Evolutionary conservation across 176 grass and related monocot genomes (phyloP).

Genomic region (Aegilops bicornis): DNA sequence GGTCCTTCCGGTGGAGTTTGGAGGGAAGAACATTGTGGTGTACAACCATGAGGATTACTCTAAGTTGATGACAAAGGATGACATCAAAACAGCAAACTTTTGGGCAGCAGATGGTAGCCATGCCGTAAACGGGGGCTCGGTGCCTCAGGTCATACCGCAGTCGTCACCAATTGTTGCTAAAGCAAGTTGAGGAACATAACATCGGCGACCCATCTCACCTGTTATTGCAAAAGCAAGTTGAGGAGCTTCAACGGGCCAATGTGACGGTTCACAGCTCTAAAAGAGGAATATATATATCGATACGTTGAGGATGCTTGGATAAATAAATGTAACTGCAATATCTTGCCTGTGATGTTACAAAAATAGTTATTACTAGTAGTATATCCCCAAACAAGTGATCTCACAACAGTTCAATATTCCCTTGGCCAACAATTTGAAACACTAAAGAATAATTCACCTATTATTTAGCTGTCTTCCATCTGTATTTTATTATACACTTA

Average conservation of each 20-base stretch:
- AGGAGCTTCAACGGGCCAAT: background rate
- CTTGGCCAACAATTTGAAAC: background rate
- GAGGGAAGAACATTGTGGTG: conserved; percentile 53
- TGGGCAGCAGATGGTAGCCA: conserved; percentile 38
- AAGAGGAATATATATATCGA: background rate
- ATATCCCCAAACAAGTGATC: background rate
- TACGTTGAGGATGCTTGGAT: background rate
- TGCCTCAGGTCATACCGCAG: conserved; percentile 16
- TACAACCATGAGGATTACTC: conserved; percentile 85
- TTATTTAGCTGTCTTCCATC: background rate
- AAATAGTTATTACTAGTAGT: conserved; percentile 1
- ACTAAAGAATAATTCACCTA: background rate
- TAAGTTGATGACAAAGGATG: conserved; percentile 71
- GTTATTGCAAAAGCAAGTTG: background rate
- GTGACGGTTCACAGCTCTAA: background rate
- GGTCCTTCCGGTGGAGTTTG: conserved; percentile 77
- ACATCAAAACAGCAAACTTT: conserved; percentile 48
- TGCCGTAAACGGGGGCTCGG: conserved; percentile 18
- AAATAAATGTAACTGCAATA: conserved; percentile 1
- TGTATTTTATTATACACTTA: background rate
- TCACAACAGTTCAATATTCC: background rate
- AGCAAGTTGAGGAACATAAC: conserved; percentile 48
- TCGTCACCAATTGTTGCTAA: conserved; percentile 29
- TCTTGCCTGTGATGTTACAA: background rate
- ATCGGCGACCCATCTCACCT: background rate